Base-by-base conservation (phyloP, 495 filamentous ascomycete genomes). In the Hypoxylon lienhwacheense region DNA sequence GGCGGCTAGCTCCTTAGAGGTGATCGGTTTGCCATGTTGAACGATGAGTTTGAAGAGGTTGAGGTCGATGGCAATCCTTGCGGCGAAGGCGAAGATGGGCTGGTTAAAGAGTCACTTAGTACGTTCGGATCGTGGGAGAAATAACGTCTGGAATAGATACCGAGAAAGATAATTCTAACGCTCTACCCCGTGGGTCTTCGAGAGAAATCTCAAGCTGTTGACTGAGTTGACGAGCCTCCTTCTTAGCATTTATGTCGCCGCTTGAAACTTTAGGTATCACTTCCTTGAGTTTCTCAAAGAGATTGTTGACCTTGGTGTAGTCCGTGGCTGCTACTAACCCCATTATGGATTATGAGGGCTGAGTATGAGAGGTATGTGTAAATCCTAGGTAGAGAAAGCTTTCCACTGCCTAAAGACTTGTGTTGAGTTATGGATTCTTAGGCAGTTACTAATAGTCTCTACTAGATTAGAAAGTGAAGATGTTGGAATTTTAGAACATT, bases 131-230 rank as follows among this genome's bases (percentile, higher is more conserved):
- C 10, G 14, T 11, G 32, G 22, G 5, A 4, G 12, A 14, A 19
- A 11, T 7, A 12, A 20, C 4, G 2, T 2, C 20, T 12, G 14
- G 19, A 17, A 21, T 16, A n/a, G 32, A 8, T 64, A 66, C 64
- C 17, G 53, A 29, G 44, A 48, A 59, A 0, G 35, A 35, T 15
- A 66, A 19, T 4, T 52, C 34, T 4, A 61, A 32, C 1, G 64
- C 61, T 20, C 14, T 21, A 16, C 61, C 43, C 48, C 45, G 40
- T n/a, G 64, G 64, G 19, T 56, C 10, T 26, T 66, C 60, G 8
- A 66, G 56, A 1, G 20, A 17, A 7, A 45, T 19, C 2, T 50
- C 45, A 7, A 66, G 34, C 26, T 51, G 16, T 28, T 29, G 37
- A 6, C 47, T 63, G 15, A 64, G 17, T 20, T 31, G 28, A 4